Conservation (phyloP, 208 protist species). For the Acanthamoeba sp. region DNA sequence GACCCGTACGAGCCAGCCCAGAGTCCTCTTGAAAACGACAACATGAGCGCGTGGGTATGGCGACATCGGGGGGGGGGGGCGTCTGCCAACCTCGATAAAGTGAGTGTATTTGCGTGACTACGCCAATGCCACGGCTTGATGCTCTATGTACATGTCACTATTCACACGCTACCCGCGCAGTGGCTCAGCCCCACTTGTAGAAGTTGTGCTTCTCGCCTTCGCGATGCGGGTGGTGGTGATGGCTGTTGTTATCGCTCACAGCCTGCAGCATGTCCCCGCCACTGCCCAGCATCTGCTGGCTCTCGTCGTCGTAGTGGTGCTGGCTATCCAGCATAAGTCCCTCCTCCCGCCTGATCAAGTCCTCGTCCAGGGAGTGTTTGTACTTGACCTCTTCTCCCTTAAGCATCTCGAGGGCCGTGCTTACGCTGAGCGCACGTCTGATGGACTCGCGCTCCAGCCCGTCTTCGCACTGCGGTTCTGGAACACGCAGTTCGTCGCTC, state of each 20-base stretch:
- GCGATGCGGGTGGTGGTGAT: background rate
- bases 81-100: too few relatives aligned
- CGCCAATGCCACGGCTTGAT: too few relatives aligned
- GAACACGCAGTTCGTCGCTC: background rate
- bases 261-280: background rate
- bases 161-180: background rate
- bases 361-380: constrained; percentile 17
- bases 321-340: background rate
- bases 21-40: too few relatives aligned
- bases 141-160: background rate
- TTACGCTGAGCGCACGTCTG: background rate
- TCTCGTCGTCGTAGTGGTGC: background rate
- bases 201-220: constrained; percentile 55
- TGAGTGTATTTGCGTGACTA: too few relatives aligned
- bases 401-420: background rate
- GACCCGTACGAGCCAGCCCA: too few relatives aligned
- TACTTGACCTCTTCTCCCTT: background rate
- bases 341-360: background rate
- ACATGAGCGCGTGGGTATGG: too few relatives aligned
- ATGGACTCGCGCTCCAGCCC: constrained; percentile 17
- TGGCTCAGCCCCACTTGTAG: constrained; percentile 31
- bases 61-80: too few relatives aligned
- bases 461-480: constrained; percentile 1
- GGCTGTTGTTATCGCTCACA: background rate
- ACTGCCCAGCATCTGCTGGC: constrained; percentile 11